Conservation (phyloP, 176 grass and related monocot genomes). For the Melocanna baccifera region DNA sequence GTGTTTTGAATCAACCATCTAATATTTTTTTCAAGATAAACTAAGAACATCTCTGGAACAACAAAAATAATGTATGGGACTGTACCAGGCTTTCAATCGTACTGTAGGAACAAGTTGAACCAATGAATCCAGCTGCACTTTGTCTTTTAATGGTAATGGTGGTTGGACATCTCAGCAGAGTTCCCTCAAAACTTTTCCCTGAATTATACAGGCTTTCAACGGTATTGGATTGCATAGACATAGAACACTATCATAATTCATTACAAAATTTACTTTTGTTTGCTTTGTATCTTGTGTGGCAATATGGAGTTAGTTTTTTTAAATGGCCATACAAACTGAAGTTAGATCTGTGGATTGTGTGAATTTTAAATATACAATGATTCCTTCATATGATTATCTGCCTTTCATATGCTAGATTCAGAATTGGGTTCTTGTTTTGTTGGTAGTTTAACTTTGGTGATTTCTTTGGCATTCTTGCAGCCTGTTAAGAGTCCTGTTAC, state of each 20-base stretch:
- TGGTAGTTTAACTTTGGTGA: not conserved
- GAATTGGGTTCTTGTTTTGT: slow-evolving; percentile 6
- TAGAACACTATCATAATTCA: too few relatives aligned
- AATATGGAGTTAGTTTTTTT: not conserved
- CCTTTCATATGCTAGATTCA: not conserved
- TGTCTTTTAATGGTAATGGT: not conserved
- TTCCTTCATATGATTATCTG: not conserved
- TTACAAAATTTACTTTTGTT: not conserved
- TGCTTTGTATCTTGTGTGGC: not conserved
- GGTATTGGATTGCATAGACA: not conserved
- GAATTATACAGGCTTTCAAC: not conserved
- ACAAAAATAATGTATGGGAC: not conserved
- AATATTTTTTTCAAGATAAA: not conserved
- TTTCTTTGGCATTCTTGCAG: slow-evolving; percentile 47
- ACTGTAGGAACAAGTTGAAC: not conserved
- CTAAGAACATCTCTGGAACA: not conserved
- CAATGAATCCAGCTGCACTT: not conserved
- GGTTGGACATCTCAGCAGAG: not conserved
- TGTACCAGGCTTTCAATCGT: not conserved
- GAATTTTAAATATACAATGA: not conserved
- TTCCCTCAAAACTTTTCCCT: not conserved
- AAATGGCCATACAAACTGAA: not conserved
- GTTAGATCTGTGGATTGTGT: not conserved
- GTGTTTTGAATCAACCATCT: not conserved
- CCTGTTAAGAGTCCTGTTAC: slow-evolving; percentile 96